Conservation (phyloP, 1,284 basidiomycete species). For the Phaffia rhodozyma region DNA sequence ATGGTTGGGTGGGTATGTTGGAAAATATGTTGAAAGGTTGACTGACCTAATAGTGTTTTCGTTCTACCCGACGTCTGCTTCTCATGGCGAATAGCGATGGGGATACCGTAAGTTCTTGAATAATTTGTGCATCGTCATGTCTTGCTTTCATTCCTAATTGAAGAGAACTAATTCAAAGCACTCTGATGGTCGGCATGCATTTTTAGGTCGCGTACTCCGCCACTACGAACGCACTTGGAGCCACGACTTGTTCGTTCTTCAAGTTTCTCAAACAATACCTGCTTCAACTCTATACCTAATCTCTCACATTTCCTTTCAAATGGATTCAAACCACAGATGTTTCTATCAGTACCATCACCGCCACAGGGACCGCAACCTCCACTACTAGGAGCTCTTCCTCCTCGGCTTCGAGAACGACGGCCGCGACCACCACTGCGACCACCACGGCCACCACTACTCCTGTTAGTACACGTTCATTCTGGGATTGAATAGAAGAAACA, state of each 20-base stretch:
- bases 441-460: background rate
- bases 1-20: too few species aligned
- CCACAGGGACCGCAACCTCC: background rate
- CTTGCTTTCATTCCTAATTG: too few species aligned
- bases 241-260: background rate
- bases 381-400: background rate
- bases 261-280: background rate
- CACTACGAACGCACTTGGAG: background rate
- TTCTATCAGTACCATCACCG: background rate
- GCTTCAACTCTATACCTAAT: background rate
- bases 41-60: too few species aligned
- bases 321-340: background rate
- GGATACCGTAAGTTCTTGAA: background rate
- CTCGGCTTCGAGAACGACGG: conserved; percentile 1
- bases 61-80: too few species aligned
- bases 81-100: background rate
- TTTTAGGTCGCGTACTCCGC: background rate
- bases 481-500: background rate
- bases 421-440: background rate
- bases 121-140: too few species aligned
- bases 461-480: background rate
- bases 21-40: too few species aligned
- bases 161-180: background rate
- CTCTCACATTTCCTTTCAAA: background rate
- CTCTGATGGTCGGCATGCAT: background rate